phyloP scores from a whole-genome alignment of 2,329 filamentous ascomycete genomes.

The Claviceps sp. region DNA sequence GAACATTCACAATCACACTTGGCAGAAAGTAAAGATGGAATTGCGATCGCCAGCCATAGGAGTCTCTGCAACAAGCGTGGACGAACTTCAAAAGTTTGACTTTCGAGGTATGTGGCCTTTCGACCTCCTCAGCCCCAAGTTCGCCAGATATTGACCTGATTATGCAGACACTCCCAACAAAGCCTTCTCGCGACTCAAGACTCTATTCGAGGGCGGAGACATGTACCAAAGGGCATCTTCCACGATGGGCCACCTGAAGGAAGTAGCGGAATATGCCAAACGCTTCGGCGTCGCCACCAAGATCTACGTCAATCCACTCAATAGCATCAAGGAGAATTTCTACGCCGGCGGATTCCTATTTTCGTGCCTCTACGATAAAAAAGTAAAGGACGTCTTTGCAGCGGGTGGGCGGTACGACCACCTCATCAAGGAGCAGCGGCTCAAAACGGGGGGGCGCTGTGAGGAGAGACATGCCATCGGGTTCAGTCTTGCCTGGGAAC shows the following conservation, averaged over 20 bases:
- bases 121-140: not conserved
- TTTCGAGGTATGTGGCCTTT: slow-evolving; percentile 50
- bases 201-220: slow-evolving; percentile 47
- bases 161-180: slow-evolving; percentile 38
- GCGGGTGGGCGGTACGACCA: slow-evolving; percentile 89
- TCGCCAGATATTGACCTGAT: not conserved
- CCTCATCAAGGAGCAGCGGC: slow-evolving; percentile 71
- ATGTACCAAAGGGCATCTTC: slow-evolving; percentile 62
- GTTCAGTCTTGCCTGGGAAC: slow-evolving; percentile 82
- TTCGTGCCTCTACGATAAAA: slow-evolving; percentile 78
- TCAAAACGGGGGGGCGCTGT: slow-evolving; percentile 48
- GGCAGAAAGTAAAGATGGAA: slow-evolving; percentile 71
- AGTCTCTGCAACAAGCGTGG: slow-evolving; percentile 76
- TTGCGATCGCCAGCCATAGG: slow-evolving; percentile 70
- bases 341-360: slow-evolving; percentile 79
- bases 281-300: slow-evolving; percentile 63
- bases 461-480: slow-evolving; percentile 74
- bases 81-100: slow-evolving; percentile 82
- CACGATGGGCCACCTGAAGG: slow-evolving; percentile 66
- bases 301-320: slow-evolving; percentile 72
- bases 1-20: slow-evolving; percentile 67
- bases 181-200: slow-evolving; percentile 44
- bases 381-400: slow-evolving; percentile 74
- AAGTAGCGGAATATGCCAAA: slow-evolving; percentile 64
- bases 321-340: slow-evolving; percentile 83